Evolutionary conservation across 2,329 filamentous ascomycete genomes (phyloP).

Genomic region (Ceratocystis colombiana): DNA sequence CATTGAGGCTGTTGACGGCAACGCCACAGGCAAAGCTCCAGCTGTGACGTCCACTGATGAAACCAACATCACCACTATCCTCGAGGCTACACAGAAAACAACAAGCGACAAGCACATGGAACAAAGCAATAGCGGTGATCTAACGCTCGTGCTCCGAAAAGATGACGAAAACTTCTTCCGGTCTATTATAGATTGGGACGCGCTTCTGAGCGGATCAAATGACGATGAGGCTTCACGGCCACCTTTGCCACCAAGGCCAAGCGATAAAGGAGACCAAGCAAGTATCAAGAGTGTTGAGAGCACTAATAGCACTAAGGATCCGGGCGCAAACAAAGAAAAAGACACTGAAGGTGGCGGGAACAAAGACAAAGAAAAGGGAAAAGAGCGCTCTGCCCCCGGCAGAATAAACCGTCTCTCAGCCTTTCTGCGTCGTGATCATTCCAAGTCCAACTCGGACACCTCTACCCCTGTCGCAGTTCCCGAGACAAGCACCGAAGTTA

Average conservation of each 20-base stretch:
- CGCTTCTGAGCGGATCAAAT: conserved; percentile 27
- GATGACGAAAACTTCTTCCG: conserved; percentile 52
- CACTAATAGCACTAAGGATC: conserved; percentile 9
- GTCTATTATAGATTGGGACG: conserved; percentile 38
- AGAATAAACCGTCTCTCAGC: conserved; percentile 32
- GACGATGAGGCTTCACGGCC: conserved; percentile 40
- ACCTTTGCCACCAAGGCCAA: conserved; percentile 43
- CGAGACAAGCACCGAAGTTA: conserved; percentile 25
- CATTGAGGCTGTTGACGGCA: conserved; percentile 25
- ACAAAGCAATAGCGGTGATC: not conserved
- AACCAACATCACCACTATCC: not conserved
- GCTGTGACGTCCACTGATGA: not conserved
- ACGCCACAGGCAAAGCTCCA: conserved; percentile 20
- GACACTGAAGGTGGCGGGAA: conserved; percentile 33
- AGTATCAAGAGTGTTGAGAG: conserved; percentile 32
- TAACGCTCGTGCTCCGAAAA: conserved; percentile 38
- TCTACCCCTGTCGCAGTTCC: conserved; percentile 2
- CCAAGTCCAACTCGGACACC: conserved; percentile 33
- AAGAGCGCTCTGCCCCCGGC: not conserved
- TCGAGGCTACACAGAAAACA: not conserved
- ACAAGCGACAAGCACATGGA: not conserved
- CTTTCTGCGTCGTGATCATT: conserved; percentile 34
- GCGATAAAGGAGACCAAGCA: not conserved
- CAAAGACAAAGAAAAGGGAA: conserved; percentile 25
- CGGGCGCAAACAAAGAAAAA: not conserved